Evolutionary conservation across 176 grass and related monocot genomes (phyloP), one percentile per base, ranked within the genome.

Genomic region (Hsuehochloa calcarea): DNA sequence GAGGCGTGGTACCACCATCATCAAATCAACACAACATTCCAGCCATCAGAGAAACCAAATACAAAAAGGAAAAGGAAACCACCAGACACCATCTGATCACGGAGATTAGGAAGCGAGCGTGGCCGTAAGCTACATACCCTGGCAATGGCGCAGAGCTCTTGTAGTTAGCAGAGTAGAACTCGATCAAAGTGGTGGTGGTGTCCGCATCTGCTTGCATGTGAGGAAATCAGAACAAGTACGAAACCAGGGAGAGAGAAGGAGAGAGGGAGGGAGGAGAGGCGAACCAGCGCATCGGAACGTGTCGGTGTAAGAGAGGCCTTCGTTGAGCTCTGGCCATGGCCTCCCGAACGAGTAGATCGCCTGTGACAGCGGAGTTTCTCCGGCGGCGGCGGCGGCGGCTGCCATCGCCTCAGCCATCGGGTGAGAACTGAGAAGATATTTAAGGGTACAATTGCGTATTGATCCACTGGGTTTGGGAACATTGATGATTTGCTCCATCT

Each of bases 241-340:
- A 11, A 86, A 71, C 13, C 8, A 39, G 29, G 16, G 74, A 59
- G 35, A 45, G 45, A 13, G 26, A n/a, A n/a, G n/a, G n/a, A 22
- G 1, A 71, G 41, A 45, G 46, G 52, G 31, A 13, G 52, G 38
- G 47, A 17, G 13, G 47, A 73, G 63, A 56, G 19, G 56, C 39
- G 65, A 35, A 92, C 96, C 87, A 68, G 74, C 43, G 80, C 89
- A 87, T 52, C 84, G 83, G 78, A 93, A 82, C 52, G 87, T 81
- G 69, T 98, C 91, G 15, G 87, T 93, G 87, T 98, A 98, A 31
- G 77, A 88, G 69, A 98, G 85, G 3, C 96, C 96, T 39, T 89
- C 85, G 89, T 98, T 98, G 85, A 91, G 72, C 45, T 98, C 95
- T 5, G 83, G 89, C 95, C 95, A 98, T 60, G 89, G 83, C 47